Percentiles rank a stretch among this genome's conserved stretches.
phyloP scores from a whole-genome alignment of 2,329 filamentous ascomycete species.

The Calonectria ilicicola region DNA sequence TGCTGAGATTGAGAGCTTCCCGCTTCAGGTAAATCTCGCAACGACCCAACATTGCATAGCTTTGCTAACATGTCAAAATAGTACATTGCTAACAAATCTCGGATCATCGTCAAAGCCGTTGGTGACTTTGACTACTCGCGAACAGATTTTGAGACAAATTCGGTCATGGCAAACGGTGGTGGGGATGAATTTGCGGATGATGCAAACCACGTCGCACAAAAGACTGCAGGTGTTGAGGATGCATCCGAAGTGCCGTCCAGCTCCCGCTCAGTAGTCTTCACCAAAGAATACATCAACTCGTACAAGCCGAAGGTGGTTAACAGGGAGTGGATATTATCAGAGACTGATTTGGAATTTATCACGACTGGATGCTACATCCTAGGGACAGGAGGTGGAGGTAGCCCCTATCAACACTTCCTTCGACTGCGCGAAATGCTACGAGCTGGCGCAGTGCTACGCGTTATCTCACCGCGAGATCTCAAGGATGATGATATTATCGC shows the following conservation, averaged over 20 bases:
- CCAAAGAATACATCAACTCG: slow-evolving; percentile 4
- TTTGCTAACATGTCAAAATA: background rate
- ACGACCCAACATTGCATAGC: background rate
- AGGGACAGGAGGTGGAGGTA: slow-evolving; percentile 66
- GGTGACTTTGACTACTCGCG: slow-evolving; percentile 57
- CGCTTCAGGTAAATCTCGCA: slow-evolving; percentile 55
- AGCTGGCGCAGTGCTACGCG: slow-evolving; percentile 58
- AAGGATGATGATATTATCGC: slow-evolving; percentile 59
- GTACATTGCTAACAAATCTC: slow-evolving; percentile 53
- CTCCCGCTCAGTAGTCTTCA: background rate
- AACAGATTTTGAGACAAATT: slow-evolving; percentile 1
- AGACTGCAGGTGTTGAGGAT: background rate
- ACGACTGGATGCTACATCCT: slow-evolving; percentile 67
- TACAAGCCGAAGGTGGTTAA: slow-evolving; percentile 60
- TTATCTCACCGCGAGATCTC: slow-evolving; percentile 61
- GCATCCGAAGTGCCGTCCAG: background rate
- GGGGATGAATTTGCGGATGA: slow-evolving; percentile 12
- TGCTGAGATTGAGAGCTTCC: slow-evolving; percentile 61
- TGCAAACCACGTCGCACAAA: background rate
- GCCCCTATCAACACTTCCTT: slow-evolving; percentile 60
- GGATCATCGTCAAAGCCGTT: slow-evolving; percentile 66
- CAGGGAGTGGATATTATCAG: slow-evolving; percentile 63
- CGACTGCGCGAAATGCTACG: slow-evolving; percentile 60
- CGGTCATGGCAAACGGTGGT: background rate
- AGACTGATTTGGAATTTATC: slow-evolving; percentile 65